Evolutionary conservation across 192 early-diverging fungal genomes (phyloP), one percentile per base, ranked within the genome.

Genomic region (Backusella circina): DNA sequence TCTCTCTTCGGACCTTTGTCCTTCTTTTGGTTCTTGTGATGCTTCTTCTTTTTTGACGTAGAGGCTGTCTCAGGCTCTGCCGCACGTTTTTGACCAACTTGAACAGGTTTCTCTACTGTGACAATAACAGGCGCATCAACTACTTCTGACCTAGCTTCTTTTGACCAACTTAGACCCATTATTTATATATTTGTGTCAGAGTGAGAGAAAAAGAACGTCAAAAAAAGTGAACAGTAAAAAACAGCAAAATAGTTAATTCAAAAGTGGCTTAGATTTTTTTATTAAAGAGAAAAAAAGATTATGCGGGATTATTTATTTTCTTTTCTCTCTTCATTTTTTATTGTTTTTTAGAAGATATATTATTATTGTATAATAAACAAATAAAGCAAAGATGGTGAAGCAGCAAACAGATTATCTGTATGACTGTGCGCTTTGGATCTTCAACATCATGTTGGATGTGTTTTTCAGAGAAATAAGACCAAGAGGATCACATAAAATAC

Each of bases 401-500:
- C 39, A 71, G 30, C 41, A 44, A 31, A 54, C 33, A 73, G 71
- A 73, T 64, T 26, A 64, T 30, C 35, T 74, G 54, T 95, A 95
- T 79, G 94, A 95, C 80, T 69, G 91, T 71, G 86, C 88, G 44
- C 80, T 86, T 18, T 86, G 83, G 79, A 87, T 94, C 77, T 93
- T 92, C 84, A 89, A 84, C 51, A 82, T 89, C 7, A 82, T 93
- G 7, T 82, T 94, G 21, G 90, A 90, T 47, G 86, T 95, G 75
- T 95, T 95, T 76, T 97, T 98, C 77, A 86, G 96, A 23, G 98
- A 99, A 83, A 92, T 99, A 70, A 90, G 90, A 36, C 88, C 90
- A 12, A 87, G 95, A 30, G 94, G 93, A 74, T 84, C 91, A 32
- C 94, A 97, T 79, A 88, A 91, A 72, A 88, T 98, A 65, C 97